Evolutionary conservation across 1,284 basidiomycete genomes (phyloP).

Genomic region (Vanrija sp.): DNA sequence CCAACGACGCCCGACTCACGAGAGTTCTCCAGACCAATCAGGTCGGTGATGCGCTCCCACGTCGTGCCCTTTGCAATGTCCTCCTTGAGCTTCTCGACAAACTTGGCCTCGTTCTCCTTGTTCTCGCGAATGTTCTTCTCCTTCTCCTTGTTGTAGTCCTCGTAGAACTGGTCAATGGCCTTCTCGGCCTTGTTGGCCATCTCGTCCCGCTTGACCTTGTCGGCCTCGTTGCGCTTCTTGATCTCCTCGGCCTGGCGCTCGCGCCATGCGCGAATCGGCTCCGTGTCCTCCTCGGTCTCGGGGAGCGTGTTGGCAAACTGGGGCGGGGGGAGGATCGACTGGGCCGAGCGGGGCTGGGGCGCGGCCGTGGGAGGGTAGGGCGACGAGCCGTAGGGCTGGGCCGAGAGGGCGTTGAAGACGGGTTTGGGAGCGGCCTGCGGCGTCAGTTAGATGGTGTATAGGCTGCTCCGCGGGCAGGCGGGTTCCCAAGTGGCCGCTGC

Average conservation of each 20-base stretch:
- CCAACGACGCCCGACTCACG: slow-evolving; percentile 47
- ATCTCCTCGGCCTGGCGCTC: slow-evolving; percentile 84
- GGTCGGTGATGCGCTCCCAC: slow-evolving; percentile 87
- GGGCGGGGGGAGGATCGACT: slow-evolving; percentile 59
- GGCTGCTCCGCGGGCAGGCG: no score
- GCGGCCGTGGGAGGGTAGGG: slow-evolving; percentile 47
- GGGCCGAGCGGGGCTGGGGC: slow-evolving; percentile 58
- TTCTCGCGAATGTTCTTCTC: slow-evolving; percentile 90
- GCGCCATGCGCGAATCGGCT: slow-evolving; percentile 86
- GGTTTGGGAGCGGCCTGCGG: slow-evolving; percentile 30
- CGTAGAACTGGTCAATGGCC: slow-evolving; percentile 93
- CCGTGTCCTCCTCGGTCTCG: slow-evolving; percentile 70
- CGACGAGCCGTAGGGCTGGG: slow-evolving; percentile 45
- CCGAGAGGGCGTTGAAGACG: slow-evolving; percentile 42
- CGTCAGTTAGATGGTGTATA: not conserved
- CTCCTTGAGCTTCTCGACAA: slow-evolving; percentile 66
- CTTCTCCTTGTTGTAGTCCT: slow-evolving; percentile 86
- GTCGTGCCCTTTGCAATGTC: slow-evolving; percentile 86
- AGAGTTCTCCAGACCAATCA: slow-evolving; percentile 88
- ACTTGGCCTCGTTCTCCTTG: slow-evolving; percentile 88
- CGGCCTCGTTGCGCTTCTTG: slow-evolving; percentile 70
- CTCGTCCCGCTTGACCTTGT: slow-evolving; percentile 75
- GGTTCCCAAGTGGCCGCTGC: no score
- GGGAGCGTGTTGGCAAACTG: slow-evolving; percentile 46
- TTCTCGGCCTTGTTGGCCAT: slow-evolving; percentile 84